Evolutionary conservation across 2,329 filamentous ascomycete genomes (phyloP).

Genomic region (Colletotrichum acutatum): DNA sequence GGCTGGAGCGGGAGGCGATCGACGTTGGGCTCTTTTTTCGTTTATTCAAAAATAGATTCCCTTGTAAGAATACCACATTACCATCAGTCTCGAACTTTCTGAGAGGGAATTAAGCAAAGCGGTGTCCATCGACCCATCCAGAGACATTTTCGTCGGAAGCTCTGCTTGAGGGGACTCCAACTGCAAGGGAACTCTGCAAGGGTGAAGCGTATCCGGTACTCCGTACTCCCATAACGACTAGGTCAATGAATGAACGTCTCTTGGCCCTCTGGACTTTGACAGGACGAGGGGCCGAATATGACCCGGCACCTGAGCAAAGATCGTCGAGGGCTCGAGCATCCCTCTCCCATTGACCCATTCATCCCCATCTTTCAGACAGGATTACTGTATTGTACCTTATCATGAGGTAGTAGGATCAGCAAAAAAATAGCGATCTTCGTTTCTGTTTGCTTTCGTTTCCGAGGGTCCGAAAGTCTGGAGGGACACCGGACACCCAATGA

Average conservation of each 20-base stretch:
- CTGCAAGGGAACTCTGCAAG: not conserved
- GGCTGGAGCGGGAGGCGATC: not conserved
- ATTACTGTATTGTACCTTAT: not conserved
- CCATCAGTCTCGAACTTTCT: not conserved
- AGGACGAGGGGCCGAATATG: not conserved
- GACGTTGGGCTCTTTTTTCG: not conserved
- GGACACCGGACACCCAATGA: not conserved
- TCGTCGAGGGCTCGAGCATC: not conserved
- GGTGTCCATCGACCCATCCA: not conserved
- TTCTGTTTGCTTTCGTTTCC: not conserved
- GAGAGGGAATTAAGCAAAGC: not conserved
- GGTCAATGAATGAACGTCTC: not conserved
- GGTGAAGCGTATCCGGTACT: too few species aligned
- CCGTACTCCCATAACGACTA: too few species aligned
- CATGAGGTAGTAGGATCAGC: not conserved
- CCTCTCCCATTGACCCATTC: not conserved
- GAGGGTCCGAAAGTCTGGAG: not conserved
- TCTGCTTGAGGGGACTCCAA: not conserved
- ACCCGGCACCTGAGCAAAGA: not conserved
- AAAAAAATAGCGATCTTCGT: not conserved
- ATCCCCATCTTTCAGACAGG: not conserved
- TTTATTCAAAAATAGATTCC: not conserved
- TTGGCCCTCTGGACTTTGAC: not conserved
- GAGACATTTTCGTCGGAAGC: not conserved
- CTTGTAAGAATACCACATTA: not conserved